Base-by-base conservation (phyloP, 2,329 filamentous ascomycete genomes). In the Canariomyces notabilis region DNA sequence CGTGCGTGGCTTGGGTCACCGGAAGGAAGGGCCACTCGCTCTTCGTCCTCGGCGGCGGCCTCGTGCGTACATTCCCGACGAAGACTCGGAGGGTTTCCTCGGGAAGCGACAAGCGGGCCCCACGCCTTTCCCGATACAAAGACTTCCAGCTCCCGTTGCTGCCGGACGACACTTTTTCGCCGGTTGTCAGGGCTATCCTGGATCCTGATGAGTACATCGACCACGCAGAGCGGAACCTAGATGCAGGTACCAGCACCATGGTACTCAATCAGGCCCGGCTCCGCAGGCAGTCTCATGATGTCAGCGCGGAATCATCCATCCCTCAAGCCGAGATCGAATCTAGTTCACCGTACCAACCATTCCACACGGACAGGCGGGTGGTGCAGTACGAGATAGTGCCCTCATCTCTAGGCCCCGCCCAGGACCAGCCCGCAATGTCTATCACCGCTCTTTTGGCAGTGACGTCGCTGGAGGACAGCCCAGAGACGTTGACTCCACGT, bases 301-400 rank as follows among this genome's bases (percentile, higher is more conserved):
- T 64, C 59, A 70, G 66, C 45, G 76, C 71, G 63, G 85, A 72
- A 65, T 87, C 68, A 63, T 85, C 70, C 62, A 90, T 79, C 46
- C 80, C 81, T 1, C 79, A 83, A 54, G 89, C 88, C 5, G 90
- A 96, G 70, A 94, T 95, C 54, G 93, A 98, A 62, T 95, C 91
- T 1, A 96, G 91, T 60, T 87, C 90, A 4, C 89, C 91, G 2
- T 97, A 95, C 59, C 90, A 95, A 59, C 91, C 93, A 1, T 96
- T 97, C 70, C 91, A 97, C 63, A 93, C 90, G 0, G 90, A 97
- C 60, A 79, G 82, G 44, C 81, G 91, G 3, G 87, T 97, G 36
- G 80, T 76, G n/a, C 72, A 96, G 21, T 86, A 82, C 55, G 77
- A 89, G 34, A 87, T 84, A 60, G 66, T 61, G 29, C 53, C 58